Evolutionary conservation across 176 grass and related monocot genomes (phyloP).

Genomic region (Eragrostis nindensis): DNA sequence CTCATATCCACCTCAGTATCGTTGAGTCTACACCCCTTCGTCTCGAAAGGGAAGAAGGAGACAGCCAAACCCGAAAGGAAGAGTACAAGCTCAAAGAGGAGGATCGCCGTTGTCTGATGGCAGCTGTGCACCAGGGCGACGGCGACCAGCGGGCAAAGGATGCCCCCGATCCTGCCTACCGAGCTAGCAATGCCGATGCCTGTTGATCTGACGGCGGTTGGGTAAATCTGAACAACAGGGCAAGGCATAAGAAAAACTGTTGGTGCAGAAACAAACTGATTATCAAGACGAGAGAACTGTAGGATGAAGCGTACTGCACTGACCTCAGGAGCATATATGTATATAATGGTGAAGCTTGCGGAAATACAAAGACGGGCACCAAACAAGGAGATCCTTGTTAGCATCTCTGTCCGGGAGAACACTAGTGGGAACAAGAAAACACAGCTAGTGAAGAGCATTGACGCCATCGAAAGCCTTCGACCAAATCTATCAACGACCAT

Average conservation of each 20-base stretch:
- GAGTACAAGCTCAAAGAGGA: constrained; percentile 87
- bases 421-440: constrained; percentile 77
- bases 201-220: constrained; percentile 71
- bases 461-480: constrained; percentile 92
- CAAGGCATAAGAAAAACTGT: neutral
- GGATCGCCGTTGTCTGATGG: constrained; percentile 71
- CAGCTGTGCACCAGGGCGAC: constrained; percentile 84
- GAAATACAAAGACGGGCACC: constrained; percentile 87
- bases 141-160: constrained; percentile 87
- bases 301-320: constrained; percentile 26
- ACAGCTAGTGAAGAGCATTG: constrained; percentile 81
- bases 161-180: constrained; percentile 87
- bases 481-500: constrained; percentile 85
- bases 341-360: constrained; percentile 86
- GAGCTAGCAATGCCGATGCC: constrained; percentile 87
- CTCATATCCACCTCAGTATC: constrained; percentile 62
- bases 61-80: constrained; percentile 79
- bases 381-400: constrained; percentile 74
- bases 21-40: constrained; percentile 65
- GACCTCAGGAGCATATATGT: constrained; percentile 98
- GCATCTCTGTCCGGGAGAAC: constrained; percentile 65
- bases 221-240: constrained; percentile 67
- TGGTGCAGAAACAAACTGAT: neutral
- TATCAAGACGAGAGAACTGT: neutral
- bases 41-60: constrained; percentile 87